Evolutionary conservation across 768 basidiomycete species (phyloP).

Genomic region (Leccinum subgranulosum): DNA sequence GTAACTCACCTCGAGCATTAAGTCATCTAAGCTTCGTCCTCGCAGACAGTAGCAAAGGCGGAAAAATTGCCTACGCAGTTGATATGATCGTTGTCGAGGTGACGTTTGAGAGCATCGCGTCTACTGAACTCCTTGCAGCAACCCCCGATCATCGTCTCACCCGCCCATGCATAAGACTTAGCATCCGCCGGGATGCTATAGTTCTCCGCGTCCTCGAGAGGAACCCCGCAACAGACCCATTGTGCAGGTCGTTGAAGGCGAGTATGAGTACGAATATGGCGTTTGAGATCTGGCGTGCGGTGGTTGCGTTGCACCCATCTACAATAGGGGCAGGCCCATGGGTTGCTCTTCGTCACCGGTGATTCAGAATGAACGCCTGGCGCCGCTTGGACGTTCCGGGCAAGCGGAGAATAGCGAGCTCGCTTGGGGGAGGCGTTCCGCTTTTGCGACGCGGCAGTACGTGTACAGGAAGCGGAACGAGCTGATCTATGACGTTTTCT

Average conservation of each 20-base stretch:
- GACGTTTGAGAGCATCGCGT: constrained; percentile 40
- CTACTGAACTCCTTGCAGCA: constrained; percentile 37
- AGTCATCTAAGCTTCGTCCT: constrained; percentile 21
- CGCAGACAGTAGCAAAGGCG: constrained; percentile 24
- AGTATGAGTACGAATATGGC: constrained; percentile 55
- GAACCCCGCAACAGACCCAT: constrained; percentile 39
- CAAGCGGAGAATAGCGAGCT: constrained; percentile 33
- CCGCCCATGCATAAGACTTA: constrained; percentile 26
- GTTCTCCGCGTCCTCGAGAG: constrained; percentile 21
- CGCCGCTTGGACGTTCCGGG: constrained; percentile 46
- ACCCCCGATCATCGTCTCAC: constrained; percentile 34
- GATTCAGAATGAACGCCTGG: constrained; percentile 15
- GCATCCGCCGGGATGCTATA: constrained; percentile 22
- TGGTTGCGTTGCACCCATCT: constrained; percentile 45
- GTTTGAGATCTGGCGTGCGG: constrained; percentile 56
- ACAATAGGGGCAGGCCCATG: constrained; percentile 46
- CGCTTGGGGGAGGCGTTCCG: constrained; percentile 18
- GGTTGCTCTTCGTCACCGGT: constrained; percentile 30
- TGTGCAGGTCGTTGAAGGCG: constrained; percentile 34
- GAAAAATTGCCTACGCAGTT: constrained; percentile 32
- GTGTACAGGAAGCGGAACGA: neutral
- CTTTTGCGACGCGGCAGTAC: constrained; percentile 4
- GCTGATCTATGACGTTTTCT: constrained; percentile 32
- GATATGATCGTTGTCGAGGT: constrained; percentile 36
- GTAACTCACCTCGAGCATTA: constrained; percentile 6